Base-by-base conservation (phyloP, 257 asterid genomes). In the Verbascum thapsus region DNA sequence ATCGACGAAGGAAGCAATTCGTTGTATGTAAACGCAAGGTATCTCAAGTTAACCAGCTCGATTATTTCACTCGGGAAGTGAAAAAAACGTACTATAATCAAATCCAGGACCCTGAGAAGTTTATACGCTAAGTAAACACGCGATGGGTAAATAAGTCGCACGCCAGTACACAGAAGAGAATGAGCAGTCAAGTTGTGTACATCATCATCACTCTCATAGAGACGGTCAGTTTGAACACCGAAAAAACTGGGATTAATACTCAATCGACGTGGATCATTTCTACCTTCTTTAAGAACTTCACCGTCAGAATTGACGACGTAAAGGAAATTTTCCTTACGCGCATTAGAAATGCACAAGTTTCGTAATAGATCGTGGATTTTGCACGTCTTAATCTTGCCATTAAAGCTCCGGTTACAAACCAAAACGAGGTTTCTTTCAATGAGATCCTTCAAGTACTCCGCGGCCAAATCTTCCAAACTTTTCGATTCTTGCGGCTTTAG, bases 21-120 rank as follows among this genome's bases (percentile, higher is more conserved):
- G 10, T 56, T 50, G 30, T 35, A 65, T 38, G 65, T 61, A 11
- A 70, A 61, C 34, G 74, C 69, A 34, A 77, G 72, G 63, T 66
- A 73, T 45, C 72, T 74, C 41, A 78, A 43, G 17, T 69, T 23
- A 38, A 40, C 8, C 2, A 69, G 22, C 18, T 13, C 8, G 19
- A n/a, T 16, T 37, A 63, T 39, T 18, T 30, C 63, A 18, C 0
- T 15, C 5, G 77, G 78, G 58, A 54, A 53, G 6, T 16, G 5
- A 4, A 3, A 7, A 3, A 58, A 49, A 7, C 3, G 6, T 15
- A 63, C 22, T 8, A 3, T n/a, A 3, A 48, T 5, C 2, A 53
- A 7, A 60, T 58, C 60, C 55, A 64, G 3, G 15, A 70, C 64
- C 57, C 75, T 57, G 3, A 74, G 55, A 19, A 74, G 59, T 26